Conservation (phyloP, 164 flowering plant species). For the Nymphaea colorata region DNA sequence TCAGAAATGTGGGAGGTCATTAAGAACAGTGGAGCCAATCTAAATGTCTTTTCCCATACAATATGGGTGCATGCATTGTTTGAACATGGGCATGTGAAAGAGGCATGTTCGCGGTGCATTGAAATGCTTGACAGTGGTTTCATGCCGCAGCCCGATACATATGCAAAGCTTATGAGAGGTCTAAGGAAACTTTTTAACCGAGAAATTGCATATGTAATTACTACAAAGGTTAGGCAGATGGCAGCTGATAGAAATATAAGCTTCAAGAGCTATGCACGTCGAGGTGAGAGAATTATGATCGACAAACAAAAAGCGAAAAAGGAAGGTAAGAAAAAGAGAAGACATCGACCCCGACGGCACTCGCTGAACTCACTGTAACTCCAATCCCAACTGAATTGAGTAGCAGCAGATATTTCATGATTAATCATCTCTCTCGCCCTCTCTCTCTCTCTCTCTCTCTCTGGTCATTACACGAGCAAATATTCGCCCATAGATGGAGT, state of each 20-base stretch:
- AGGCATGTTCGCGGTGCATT: slow-evolving; percentile 83
- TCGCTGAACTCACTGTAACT: background rate
- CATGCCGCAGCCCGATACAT: slow-evolving; percentile 91
- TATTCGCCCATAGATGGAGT: too few relatives aligned
- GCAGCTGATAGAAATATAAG: slow-evolving; percentile 70
- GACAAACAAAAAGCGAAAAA: slow-evolving; percentile 50
- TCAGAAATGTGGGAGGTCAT: slow-evolving; percentile 77
- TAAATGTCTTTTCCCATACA: slow-evolving; percentile 84
- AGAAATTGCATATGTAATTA: slow-evolving; percentile 71
- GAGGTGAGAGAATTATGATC: slow-evolving; percentile 70
- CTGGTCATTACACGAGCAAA: too few relatives aligned
- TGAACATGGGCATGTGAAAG: slow-evolving; percentile 70
- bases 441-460: too few relatives aligned
- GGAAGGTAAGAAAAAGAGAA: slow-evolving; percentile 31
- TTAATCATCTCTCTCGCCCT: too few relatives aligned
- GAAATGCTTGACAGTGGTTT: slow-evolving; percentile 84
- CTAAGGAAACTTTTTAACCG: slow-evolving; percentile 64
- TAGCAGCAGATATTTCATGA: background rate
- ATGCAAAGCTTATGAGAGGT: slow-evolving; percentile 87
- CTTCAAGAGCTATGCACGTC: slow-evolving; percentile 85
- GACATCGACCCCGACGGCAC: slow-evolving; percentile 3
- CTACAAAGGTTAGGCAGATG: slow-evolving; percentile 86
- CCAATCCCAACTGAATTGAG: background rate
- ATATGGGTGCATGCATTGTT: slow-evolving; percentile 91
- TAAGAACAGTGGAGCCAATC: slow-evolving; percentile 48